Evolutionary conservation across 106 monocot genomes (phyloP).

Genomic region (Allium sativum): DNA sequence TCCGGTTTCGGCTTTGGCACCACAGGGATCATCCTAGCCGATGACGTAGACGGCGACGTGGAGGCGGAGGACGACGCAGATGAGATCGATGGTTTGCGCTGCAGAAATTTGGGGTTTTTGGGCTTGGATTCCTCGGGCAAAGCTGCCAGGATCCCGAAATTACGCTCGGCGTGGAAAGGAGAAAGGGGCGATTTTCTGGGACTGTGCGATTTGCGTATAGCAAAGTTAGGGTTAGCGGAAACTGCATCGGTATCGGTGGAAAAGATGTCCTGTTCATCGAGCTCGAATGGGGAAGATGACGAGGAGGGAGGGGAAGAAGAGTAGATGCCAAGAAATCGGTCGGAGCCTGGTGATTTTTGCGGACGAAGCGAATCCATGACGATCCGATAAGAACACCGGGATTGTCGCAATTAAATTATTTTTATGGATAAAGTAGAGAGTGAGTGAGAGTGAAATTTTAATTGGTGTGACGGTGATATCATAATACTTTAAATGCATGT

Average conservation of each 20-base stretch:
- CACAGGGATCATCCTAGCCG: constrained; percentile 27
- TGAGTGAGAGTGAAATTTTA: too few relatives aligned
- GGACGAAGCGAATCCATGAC: constrained; percentile 16
- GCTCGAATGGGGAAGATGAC: constrained; percentile 26
- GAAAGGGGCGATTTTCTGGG: constrained; percentile 1
- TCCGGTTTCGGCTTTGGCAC: constrained; percentile 31
- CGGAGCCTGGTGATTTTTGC: constrained; percentile 27
- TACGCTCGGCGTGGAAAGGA: constrained; percentile 19
- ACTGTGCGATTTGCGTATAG: background rate
- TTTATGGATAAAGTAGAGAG: too few relatives aligned
- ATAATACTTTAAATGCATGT: too few relatives aligned
- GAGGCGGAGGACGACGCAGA: constrained; percentile 15
- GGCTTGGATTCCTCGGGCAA: constrained; percentile 34
- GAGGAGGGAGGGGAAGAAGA: constrained; percentile 10
- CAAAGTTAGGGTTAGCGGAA: constrained; percentile 3
- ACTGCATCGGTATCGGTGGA: constrained; percentile 21
- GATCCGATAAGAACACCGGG: background rate
- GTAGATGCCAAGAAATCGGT: constrained; percentile 48
- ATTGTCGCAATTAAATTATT: too few relatives aligned
- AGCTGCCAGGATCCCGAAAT: constrained; percentile 61
- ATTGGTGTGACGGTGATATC: too few relatives aligned
- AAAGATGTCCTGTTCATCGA: constrained; percentile 65
- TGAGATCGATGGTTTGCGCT: constrained; percentile 20
- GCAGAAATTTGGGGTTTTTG: constrained; percentile 17
- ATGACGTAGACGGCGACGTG: constrained; percentile 24